These are phyloP conservation scores for Fusarium marasasianum DNA, from an alignment of 2,329 filamentous ascomycete species.

Conservation along the genomic window DNA sequence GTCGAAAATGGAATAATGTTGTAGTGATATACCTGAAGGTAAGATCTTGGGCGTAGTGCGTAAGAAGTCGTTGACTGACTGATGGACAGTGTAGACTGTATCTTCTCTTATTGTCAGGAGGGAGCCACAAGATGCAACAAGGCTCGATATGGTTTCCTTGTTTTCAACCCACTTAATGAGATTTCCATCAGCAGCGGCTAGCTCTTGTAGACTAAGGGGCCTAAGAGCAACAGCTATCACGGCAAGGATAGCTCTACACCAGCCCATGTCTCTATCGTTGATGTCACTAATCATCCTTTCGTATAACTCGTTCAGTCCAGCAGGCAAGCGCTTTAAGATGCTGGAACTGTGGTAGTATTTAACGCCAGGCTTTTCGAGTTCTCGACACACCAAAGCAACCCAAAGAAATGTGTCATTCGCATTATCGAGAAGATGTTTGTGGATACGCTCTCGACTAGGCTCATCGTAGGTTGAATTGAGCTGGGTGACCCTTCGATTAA, in stretches of 20 bases:
- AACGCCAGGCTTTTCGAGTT: fast-evolving
- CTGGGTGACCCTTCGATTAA: fast-evolving
- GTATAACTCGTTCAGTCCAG: fast-evolving
- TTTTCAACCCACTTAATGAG: fast-evolving
- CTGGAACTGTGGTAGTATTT: fast-evolving
- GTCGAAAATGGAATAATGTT: fast-evolving
- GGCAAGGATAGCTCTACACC: background rate
- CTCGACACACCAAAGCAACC: background rate
- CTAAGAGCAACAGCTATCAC: fast-evolving
- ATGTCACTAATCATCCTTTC: fast-evolving
- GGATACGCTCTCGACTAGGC: fast-evolving
- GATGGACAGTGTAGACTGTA: background rate
- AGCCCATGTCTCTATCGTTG: fast-evolving
- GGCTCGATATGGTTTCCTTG: fast-evolving
- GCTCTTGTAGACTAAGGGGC: fast-evolving
- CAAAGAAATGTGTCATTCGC: background rate
- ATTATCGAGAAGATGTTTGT: fast-evolving
- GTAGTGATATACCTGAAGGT: fast-evolving
- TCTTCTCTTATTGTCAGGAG: fast-evolving
- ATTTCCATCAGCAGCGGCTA: fast-evolving
- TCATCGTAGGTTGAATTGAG: fast-evolving
- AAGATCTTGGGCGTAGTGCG: fast-evolving
- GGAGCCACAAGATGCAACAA: fast-evolving
- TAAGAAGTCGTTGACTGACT: fast-evolving
- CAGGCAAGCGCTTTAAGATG: fast-evolving